Percentiles rank a stretch among this genome's conserved stretches.
Evolutionary conservation across 2,329 filamentous ascomycete species (phyloP).

Genomic region (Aspergillus floridensis): DNA sequence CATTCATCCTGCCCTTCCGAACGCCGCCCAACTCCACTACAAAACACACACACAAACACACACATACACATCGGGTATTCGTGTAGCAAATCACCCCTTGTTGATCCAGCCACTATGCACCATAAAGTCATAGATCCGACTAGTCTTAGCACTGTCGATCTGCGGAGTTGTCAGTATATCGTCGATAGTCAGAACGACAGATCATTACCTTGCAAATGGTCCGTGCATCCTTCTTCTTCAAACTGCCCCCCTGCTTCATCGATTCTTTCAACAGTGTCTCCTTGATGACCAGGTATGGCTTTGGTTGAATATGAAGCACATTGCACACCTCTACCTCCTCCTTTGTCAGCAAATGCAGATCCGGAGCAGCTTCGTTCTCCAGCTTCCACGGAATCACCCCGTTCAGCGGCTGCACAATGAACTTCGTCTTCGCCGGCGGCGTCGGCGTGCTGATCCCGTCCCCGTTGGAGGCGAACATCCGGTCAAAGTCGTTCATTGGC

Average conservation of each 20-base stretch:
- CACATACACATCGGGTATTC: background rate
- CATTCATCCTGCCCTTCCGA: background rate
- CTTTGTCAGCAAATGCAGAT: conserved; percentile 78
- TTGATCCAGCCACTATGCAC: conserved; percentile 89
- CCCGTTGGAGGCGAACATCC: conserved; percentile 52
- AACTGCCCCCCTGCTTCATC: conserved; percentile 76
- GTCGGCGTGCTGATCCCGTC: conserved; percentile 37
- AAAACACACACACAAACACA: background rate
- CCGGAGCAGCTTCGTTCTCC: conserved; percentile 69
- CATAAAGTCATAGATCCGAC: conserved; percentile 90
- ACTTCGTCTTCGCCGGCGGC: conserved; percentile 49
- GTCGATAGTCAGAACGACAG: background rate
- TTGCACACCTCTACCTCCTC: conserved; percentile 87
- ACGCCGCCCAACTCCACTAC: conserved; percentile 11
- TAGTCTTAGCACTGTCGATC: conserved; percentile 80
- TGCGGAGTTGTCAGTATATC: conserved; percentile 29
- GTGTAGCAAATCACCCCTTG: conserved; percentile 59
- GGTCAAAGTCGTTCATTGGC: conserved; percentile 53
- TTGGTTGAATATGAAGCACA: conserved; percentile 79
- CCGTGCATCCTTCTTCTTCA: conserved; percentile 93
- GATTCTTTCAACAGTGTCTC: conserved; percentile 88
- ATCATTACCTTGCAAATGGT: conserved; percentile 66
- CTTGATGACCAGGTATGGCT: conserved; percentile 93
- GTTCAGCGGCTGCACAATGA: conserved; percentile 49
- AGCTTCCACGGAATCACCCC: conserved; percentile 58